These are phyloP conservation scores for Fraxinus floribunda DNA, from an alignment of 305 asterid genomes.

Conservation along the genomic window DNA sequence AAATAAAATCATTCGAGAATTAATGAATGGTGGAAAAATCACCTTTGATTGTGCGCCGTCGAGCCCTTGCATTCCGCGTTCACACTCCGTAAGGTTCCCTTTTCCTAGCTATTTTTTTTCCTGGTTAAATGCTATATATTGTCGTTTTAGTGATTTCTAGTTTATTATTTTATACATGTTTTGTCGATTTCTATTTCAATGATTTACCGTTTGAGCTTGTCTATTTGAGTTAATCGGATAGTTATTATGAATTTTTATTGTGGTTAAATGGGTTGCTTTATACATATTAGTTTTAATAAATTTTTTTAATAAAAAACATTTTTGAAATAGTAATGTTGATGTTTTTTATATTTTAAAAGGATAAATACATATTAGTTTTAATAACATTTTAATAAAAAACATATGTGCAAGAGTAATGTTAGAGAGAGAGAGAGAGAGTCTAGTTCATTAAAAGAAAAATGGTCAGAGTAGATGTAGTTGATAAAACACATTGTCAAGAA, in stretches of 20 bases:
- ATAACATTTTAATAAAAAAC: no score
- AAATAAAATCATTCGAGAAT: neutral
- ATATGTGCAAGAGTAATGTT: no score
- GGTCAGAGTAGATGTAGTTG: neutral
- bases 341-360: no score
- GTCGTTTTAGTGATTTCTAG: neutral
- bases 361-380: no score
- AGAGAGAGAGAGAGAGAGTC: neutral
- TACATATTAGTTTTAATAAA: no score
- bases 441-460: neutral
- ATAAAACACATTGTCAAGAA: neutral
- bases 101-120: neutral
- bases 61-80: slow-evolving; percentile 83
- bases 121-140: neutral
- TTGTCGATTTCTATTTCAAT: neutral
- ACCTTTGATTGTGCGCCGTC: slow-evolving; percentile 86
- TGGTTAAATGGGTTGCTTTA: neutral
- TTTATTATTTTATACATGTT: neutral
- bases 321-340: no score
- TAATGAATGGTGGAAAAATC: slow-evolving; percentile 28
- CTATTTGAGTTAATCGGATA: neutral
- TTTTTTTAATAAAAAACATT: no score
- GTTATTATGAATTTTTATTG: neutral
- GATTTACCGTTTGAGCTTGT: neutral
- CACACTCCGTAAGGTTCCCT: slow-evolving; percentile 70